phyloP scores from a whole-genome alignment of 805 yeast genomes.

The Wickerhamiella lipophila region DNA sequence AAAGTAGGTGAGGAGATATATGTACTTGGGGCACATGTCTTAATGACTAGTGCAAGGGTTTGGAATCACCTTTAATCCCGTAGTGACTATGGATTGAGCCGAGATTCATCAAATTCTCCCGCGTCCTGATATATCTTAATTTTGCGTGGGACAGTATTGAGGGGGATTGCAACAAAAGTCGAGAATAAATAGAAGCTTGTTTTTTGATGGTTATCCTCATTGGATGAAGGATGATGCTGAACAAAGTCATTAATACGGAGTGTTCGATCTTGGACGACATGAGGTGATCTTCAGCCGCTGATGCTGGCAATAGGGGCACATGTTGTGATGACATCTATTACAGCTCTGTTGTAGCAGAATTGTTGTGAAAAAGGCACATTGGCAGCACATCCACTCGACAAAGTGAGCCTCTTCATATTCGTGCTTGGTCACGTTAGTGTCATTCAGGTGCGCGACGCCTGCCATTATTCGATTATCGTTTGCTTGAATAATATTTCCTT shows the following conservation, averaged over 20 bases:
- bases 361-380: slow-evolving; percentile 25
- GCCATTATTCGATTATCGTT: not conserved
- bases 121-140: too few relatives aligned
- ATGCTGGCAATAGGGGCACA: slow-evolving; percentile 28
- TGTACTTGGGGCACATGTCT: too few relatives aligned
- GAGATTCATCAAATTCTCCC: too few relatives aligned
- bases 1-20: too few relatives aligned
- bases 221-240: too few relatives aligned
- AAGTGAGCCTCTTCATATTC: slow-evolving; percentile 8
- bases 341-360: slow-evolving; percentile 25
- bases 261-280: not conserved
- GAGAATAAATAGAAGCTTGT: too few relatives aligned
- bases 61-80: too few relatives aligned
- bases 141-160: too few relatives aligned
- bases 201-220: too few relatives aligned
- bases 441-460: slow-evolving; percentile 5
- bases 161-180: too few relatives aligned
- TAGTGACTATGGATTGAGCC: too few relatives aligned
- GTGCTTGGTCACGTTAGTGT: not conserved
- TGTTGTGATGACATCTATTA: slow-evolving; percentile 24
- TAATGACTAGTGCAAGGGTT: too few relatives aligned
- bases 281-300: not conserved
- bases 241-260: not conserved
- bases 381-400: slow-evolving; percentile 29
- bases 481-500: not conserved